Conservation (phyloP, 257 asterid genomes). For the Fraxinus quadrangulata region DNA sequence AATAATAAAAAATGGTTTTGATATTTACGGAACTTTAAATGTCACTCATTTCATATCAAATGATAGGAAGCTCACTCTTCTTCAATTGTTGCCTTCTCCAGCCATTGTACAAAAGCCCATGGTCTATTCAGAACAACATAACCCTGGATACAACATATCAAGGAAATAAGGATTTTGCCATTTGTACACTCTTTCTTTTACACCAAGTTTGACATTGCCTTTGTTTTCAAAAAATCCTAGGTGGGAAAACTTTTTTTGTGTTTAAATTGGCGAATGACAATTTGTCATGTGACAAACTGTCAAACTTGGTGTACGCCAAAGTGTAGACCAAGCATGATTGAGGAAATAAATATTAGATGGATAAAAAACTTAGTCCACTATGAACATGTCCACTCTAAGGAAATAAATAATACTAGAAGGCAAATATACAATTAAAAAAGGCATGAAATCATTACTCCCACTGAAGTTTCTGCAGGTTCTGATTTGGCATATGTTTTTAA, state of each 20-base stretch:
- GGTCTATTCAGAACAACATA: conserved; percentile 70
- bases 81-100: conserved; percentile 56
- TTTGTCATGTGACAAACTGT: too few species aligned
- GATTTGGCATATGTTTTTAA: background rate
- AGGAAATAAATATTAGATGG: background rate
- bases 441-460: background rate
- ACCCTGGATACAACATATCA: conserved; percentile 42
- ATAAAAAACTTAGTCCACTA: background rate
- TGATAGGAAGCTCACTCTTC: conserved; percentile 54
- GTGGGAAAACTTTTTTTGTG: too few species aligned
- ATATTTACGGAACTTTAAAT: background rate
- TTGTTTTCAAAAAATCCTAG: too few species aligned
- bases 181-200: too few species aligned
- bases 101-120: conserved; percentile 76
- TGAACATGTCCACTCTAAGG: background rate
- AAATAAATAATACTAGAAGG: background rate
- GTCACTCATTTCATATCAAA: conserved; percentile 13
- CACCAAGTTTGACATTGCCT: too few species aligned
- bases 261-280: too few species aligned
- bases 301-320: too few species aligned
- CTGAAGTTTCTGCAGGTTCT: background rate
- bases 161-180: background rate
- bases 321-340: too few species aligned
- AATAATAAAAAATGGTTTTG: background rate
- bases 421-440: background rate